These are phyloP conservation scores for Aschersonia sp. DNA, from an alignment of 2,329 filamentous ascomycete genomes.

Conservation along the genomic window DNA sequence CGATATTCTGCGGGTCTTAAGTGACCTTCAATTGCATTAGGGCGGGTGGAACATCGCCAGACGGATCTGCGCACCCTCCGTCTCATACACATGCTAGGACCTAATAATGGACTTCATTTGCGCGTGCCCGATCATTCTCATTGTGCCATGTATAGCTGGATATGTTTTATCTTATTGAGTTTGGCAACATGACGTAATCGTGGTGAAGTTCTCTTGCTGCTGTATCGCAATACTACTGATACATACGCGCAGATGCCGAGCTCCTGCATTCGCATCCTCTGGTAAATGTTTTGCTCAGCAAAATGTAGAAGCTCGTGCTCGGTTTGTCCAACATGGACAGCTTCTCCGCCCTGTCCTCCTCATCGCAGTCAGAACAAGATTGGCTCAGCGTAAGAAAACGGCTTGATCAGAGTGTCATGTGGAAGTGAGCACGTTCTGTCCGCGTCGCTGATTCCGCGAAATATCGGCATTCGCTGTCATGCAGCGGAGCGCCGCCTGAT, in stretches of 20 bases:
- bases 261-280: too few species aligned
- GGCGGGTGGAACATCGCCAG: constrained; percentile 11
- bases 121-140: constrained; percentile 4
- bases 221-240: too few species aligned
- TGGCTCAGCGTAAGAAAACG: too few species aligned
- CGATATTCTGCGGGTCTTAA: constrained; percentile 18
- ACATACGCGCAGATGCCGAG: too few species aligned
- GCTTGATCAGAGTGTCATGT: too few species aligned
- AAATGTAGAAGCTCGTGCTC: too few species aligned
- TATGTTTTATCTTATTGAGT: not conserved
- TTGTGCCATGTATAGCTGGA: too few species aligned
- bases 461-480: not conserved
- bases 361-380: too few species aligned
- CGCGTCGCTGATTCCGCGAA: not conserved
- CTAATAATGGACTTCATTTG: constrained; percentile 29
- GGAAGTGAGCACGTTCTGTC: not conserved
- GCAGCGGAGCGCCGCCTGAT: too few species aligned
- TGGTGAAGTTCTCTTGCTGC: not conserved
- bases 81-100: constrained; percentile 21
- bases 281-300: too few species aligned
- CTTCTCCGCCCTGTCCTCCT: too few species aligned
- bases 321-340: too few species aligned
- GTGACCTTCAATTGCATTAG: constrained; percentile 12
- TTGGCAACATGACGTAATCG: not conserved
- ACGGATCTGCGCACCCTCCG: constrained; percentile 2